Percentiles rank a stretch among this genome's conserved stretches.
phyloP scores from a whole-genome alignment of 2,329 filamentous ascomycete species.

The Cryoendolithus antarcticus region DNA sequence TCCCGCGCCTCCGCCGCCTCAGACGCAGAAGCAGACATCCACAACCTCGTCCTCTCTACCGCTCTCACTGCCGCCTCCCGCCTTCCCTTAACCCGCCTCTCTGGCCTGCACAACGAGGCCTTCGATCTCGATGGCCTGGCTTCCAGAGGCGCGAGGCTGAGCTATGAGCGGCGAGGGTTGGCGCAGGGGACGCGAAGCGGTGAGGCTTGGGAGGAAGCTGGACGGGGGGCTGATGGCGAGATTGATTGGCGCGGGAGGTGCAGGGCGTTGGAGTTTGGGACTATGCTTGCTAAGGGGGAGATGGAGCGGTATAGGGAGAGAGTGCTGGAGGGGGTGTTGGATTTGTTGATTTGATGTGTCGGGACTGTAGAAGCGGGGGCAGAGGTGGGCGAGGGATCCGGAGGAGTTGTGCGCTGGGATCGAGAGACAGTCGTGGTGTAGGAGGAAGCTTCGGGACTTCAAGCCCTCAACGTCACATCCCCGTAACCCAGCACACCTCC shows the following conservation, averaged over 20 bases:
- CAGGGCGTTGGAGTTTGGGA: conserved; percentile 20
- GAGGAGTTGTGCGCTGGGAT: no score
- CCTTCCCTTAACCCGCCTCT: no score
- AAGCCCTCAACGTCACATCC: no score
- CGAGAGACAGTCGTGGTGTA: no score
- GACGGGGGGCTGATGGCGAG: conserved; percentile 4
- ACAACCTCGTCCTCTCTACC: background rate
- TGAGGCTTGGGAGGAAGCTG: background rate
- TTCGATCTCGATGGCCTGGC: no score
- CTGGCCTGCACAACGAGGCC: no score
- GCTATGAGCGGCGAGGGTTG: no score
- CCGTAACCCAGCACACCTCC: conserved; percentile 14
- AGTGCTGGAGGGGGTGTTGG: conserved; percentile 20
- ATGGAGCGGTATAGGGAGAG: conserved; percentile 18
- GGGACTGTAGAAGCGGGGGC: background rate
- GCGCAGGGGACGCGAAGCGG: background rate
- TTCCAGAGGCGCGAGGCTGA: no score
- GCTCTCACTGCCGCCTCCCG: background rate
- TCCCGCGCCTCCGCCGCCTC: conserved; percentile 19
- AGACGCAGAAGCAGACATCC: background rate
- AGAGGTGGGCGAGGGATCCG: background rate
- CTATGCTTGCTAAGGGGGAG: conserved; percentile 20
- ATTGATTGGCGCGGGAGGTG: conserved; percentile 21
- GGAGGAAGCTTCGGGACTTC: no score
- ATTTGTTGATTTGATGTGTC: conserved; percentile 4